Base-by-base conservation (phyloP, 2,329 filamentous ascomycete species). In the Colletotrichum destructivum region DNA sequence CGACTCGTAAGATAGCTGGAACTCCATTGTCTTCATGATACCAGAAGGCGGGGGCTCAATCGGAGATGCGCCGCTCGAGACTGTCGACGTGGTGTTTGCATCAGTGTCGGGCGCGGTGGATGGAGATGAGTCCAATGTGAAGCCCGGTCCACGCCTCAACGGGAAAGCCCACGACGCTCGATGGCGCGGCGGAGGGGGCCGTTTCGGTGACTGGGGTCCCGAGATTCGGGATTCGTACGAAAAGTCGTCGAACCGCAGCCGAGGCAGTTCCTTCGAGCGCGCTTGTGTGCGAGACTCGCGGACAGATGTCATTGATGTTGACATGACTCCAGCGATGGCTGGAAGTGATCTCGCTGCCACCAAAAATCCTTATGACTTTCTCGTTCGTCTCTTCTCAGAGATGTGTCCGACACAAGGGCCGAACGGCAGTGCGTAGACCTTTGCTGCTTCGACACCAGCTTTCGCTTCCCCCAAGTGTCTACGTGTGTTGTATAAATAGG, bases 361-460 rank as follows among this genome's bases (percentile, higher is more conserved):
- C 21, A 64, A n/a, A 38, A 23, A 38, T 13, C 1, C 1, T 11
- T 1, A 15, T 59, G 21, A 3, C 21, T 16, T 26, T 40, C 35
- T 35, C 31, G 52, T 23, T 38, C 13, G 26, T 4, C 21, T 38
- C 18, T 38, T 70, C 42, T 49, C 63, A 15, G 26, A n/a, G 4
- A 66, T 2, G 7, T 26, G 56, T 35, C 67, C 26, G 46, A 62
- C 62, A 8, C 83, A 79, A 3, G 82, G 81, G 7, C 76, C 74
- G 0, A 84, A 78, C 1, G 82, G 84, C 5, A 83, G 82, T 1
- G 82, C 68, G 0, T 76, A 31, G 26, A 31, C 26, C 26, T 31
- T 31, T 31, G 26, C 26, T 31, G 26, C 2, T 31, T 6, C 26
- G 26, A 31, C 26, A 31, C 26, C 4, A 31, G 26, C 26, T 31